These are phyloP conservation scores for Cladophialophora bantiana DNA, from an alignment of 2,329 filamentous ascomycete genomes.

Conservation along the genomic window DNA sequence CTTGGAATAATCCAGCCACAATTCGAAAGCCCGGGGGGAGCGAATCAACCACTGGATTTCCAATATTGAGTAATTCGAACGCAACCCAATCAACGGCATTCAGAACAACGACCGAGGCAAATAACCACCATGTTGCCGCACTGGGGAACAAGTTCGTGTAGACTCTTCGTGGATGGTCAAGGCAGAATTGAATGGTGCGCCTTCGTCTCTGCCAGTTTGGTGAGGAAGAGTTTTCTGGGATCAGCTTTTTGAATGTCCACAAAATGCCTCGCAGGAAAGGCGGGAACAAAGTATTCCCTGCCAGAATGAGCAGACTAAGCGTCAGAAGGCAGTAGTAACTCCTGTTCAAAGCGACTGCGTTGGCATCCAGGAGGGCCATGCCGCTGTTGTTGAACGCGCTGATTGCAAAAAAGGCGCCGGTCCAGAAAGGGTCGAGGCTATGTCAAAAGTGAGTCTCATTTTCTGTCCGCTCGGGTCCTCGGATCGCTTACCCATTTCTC, in stretches of 20 bases:
- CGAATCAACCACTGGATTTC: conserved; percentile 55
- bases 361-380: conserved; percentile 57
- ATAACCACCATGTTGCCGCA: conserved; percentile 65
- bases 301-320: conserved; percentile 46
- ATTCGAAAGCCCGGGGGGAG: conserved; percentile 57
- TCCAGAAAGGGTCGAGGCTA: conserved; percentile 54
- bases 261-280: conserved; percentile 65
- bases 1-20: conserved; percentile 66
- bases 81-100: conserved; percentile 62
- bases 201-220: conserved; percentile 50
- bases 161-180: conserved; percentile 68
- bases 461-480: not conserved
- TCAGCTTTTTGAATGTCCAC: conserved; percentile 61
- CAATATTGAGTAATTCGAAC: conserved; percentile 53
- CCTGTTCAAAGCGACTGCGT: conserved; percentile 49
- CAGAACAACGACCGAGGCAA: conserved; percentile 58
- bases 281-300: conserved; percentile 57
- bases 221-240: conserved; percentile 47
- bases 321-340: conserved; percentile 47
- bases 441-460: not conserved
- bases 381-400: conserved; percentile 61
- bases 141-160: conserved; percentile 69
- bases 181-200: conserved; percentile 61
- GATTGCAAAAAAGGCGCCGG: conserved; percentile 52
- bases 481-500: conserved; percentile 24